A percentile compares a stretch with the other conserved stretches of the same genome.
These are phyloP conservation scores for Stephania cephalantha DNA, from an alignment of 164 flowering plant species.

Conservation along the genomic window DNA sequence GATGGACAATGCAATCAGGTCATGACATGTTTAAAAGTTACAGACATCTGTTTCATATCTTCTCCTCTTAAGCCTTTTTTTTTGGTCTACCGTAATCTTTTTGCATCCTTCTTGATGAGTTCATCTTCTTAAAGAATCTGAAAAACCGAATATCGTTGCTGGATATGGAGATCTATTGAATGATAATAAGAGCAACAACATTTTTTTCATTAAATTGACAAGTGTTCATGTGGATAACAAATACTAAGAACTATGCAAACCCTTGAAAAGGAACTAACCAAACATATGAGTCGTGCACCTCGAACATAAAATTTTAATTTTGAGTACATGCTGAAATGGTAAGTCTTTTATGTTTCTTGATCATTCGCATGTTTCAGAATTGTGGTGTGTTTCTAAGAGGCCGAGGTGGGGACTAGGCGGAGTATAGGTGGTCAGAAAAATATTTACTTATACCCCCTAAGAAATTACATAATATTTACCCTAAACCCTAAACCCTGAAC, in stretches of 20 bases:
- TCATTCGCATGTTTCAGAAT: not conserved
- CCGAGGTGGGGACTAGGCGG: no score
- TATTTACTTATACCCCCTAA: no score
- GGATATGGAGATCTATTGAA: not conserved
- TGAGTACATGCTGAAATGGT: not conserved
- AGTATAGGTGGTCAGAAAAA: no score
- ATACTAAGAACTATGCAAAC: not conserved
- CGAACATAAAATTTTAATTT: not conserved
- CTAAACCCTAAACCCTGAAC: no score
- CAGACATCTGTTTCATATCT: not conserved
- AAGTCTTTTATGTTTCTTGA: not conserved
- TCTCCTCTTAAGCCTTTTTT: not conserved
- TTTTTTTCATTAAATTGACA: not conserved
- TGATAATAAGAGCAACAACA: not conserved
- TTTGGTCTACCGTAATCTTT: no score
- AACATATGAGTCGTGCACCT: not conserved
- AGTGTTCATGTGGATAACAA: not conserved
- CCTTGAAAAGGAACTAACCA: not conserved
- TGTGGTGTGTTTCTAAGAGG: not conserved
- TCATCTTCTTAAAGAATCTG: not conserved
- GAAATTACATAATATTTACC: no score
- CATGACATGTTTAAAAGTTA: not conserved
- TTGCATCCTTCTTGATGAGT: not conserved
- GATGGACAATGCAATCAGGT: constrained; percentile 67
- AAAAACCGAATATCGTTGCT: not conserved